These are phyloP conservation scores for Rhodotorula sp. DNA, from an alignment of 1,284 basidiomycete species.

Conservation along the genomic window DNA sequence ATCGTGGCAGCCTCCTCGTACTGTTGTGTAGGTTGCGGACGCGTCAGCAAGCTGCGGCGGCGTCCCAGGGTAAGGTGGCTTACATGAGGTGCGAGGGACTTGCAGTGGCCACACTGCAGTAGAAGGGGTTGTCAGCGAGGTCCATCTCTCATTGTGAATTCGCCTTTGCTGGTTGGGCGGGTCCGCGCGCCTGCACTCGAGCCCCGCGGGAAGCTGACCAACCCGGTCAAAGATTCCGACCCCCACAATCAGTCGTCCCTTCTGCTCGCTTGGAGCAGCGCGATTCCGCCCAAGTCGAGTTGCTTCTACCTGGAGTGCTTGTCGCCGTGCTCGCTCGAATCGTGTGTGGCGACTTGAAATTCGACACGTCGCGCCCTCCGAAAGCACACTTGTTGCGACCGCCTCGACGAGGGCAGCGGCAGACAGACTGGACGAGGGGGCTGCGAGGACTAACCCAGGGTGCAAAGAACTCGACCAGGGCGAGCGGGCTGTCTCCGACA, in stretches of 20 bases:
- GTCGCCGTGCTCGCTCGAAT: no score
- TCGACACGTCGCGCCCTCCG: neutral
- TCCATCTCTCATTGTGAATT: neutral
- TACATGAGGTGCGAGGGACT: slow-evolving; percentile 46
- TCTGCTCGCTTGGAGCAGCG: no score
- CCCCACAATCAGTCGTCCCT: no score
- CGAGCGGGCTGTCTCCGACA: slow-evolving; percentile 66
- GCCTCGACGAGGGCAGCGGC: neutral
- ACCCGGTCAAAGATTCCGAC: no score
- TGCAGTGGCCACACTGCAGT: slow-evolving; percentile 10
- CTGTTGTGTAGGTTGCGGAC: slow-evolving; percentile 52
- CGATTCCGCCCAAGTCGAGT: no score
- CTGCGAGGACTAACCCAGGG: slow-evolving; percentile 62
- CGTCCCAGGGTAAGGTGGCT: neutral
- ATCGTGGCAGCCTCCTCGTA: slow-evolving; percentile 94
- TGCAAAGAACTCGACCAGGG: slow-evolving; percentile 94
- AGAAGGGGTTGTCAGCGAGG: neutral
- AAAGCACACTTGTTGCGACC: neutral
- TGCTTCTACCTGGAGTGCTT: no score
- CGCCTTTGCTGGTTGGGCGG: no score
- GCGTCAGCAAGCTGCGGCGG: neutral
- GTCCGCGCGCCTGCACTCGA: no score
- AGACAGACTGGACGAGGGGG: neutral
- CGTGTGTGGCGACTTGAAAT: neutral
- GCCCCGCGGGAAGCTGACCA: no score